These are phyloP conservation scores for Melanogaster broomeanus DNA, from an alignment of 768 basidiomycete species.

Conservation along the genomic window DNA sequence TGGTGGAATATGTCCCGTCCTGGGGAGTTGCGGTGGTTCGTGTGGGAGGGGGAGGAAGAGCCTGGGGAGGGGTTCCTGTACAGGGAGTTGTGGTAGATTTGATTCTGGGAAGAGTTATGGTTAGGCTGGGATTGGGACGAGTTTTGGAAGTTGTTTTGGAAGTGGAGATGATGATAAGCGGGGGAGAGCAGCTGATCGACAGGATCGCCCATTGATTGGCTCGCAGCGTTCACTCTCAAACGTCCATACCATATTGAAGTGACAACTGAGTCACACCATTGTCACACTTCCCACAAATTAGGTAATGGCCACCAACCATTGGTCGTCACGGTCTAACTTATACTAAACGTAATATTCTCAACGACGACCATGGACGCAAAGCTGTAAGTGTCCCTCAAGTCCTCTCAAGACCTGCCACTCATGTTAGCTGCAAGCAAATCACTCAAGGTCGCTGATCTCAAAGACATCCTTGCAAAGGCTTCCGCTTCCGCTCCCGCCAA, in stretches of 20 bases:
- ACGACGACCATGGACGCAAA: constrained; percentile 39
- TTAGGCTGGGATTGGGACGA: constrained; percentile 20
- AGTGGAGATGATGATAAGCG: constrained; percentile 50
- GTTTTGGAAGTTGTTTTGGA: constrained; percentile 30
- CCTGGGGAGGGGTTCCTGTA: constrained; percentile 34
- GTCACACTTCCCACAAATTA: constrained; percentile 4
- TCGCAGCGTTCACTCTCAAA: constrained; percentile 34
- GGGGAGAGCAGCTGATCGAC: constrained; percentile 64
- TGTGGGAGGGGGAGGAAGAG: constrained; percentile 30
- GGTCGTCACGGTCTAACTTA: too few relatives aligned
- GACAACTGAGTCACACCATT: constrained; percentile 6
- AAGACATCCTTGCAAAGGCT: constrained; percentile 58
- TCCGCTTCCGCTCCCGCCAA: constrained; percentile 49
- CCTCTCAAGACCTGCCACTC: not conserved
- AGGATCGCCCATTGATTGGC: constrained; percentile 57
- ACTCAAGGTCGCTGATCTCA: constrained; percentile 74
- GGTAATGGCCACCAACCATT: constrained; percentile 28
- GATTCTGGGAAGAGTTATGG: constrained; percentile 18
- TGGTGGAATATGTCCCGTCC: constrained; percentile 32
- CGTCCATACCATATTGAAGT: constrained; percentile 17
- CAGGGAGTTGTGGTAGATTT: constrained; percentile 19
- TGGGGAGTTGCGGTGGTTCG: constrained; percentile 30
- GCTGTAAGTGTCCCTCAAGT: constrained; percentile 30
- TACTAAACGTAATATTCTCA: too few relatives aligned
- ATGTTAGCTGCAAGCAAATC: constrained; percentile 42